Percentiles rank a stretch among this genome's conserved stretches.
Conservation (phyloP, 2,329 filamentous ascomycete species). For the Xylariaceae sp. region DNA sequence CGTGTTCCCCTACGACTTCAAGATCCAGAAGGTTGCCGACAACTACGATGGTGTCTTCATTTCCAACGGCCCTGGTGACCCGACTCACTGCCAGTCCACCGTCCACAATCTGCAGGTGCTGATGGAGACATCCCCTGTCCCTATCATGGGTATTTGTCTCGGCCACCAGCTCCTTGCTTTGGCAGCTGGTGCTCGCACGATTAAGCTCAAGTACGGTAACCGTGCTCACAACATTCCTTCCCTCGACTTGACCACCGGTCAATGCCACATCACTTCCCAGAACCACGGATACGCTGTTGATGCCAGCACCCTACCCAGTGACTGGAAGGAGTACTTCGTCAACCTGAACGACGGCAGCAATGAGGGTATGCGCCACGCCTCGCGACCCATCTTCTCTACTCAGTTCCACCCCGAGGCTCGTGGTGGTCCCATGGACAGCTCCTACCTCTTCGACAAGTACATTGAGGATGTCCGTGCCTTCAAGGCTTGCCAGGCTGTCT, state of each 20-base stretch:
- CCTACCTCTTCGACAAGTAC: slow-evolving; percentile 96
- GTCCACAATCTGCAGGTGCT: slow-evolving; percentile 87
- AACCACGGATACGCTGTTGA: slow-evolving; percentile 98
- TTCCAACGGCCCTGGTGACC: slow-evolving; percentile 96
- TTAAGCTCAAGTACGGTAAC: slow-evolving; percentile 99
- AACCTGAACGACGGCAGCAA: slow-evolving; percentile 98
- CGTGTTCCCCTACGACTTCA: slow-evolving; percentile 93
- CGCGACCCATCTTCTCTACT: slow-evolving; percentile 93
- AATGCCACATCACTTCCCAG: slow-evolving; percentile 97
- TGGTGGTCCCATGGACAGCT: slow-evolving; percentile 91
- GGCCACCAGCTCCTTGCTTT: slow-evolving; percentile 94
- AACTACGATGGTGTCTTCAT: slow-evolving; percentile 99
- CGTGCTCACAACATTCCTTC: slow-evolving; percentile 97
- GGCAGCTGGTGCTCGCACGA: slow-evolving; percentile 79
- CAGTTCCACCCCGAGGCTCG: slow-evolving; percentile 99
- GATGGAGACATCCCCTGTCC: slow-evolving; percentile 85
- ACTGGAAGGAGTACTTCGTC: slow-evolving; percentile 98
- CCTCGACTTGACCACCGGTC: slow-evolving; percentile 86
- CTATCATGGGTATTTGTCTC: slow-evolving; percentile 96
- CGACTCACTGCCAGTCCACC: slow-evolving; percentile 91
- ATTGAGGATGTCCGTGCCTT: slow-evolving; percentile 82
- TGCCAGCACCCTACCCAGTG: slow-evolving; percentile 68
- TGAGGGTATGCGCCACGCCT: slow-evolving; percentile 92
- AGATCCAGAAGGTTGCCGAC: slow-evolving; percentile 95
- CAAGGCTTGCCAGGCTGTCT: slow-evolving; percentile 74